Evolutionary conservation across 768 basidiomycete genomes (phyloP).

Genomic region (Boletus subparvulus): DNA sequence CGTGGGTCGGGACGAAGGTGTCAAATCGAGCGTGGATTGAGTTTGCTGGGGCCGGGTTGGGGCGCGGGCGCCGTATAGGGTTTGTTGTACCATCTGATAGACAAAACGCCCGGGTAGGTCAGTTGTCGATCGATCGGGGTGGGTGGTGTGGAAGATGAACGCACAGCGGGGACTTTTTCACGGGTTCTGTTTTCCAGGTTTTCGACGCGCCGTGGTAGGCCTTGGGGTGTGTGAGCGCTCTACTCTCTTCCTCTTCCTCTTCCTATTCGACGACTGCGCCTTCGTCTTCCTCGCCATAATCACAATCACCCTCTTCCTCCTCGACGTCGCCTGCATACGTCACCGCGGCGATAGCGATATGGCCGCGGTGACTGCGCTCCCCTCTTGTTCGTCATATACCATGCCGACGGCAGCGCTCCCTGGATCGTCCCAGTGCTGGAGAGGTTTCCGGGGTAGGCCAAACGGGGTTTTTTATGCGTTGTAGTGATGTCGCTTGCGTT

Average conservation of each 20-base stretch:
- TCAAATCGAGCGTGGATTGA: slow-evolving; percentile 39
- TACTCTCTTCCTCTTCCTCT: slow-evolving; percentile 41
- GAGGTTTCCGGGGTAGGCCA: slow-evolving; percentile 1
- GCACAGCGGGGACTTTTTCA: slow-evolving; percentile 73
- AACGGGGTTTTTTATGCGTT: not conserved
- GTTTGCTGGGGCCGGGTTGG: slow-evolving; percentile 9
- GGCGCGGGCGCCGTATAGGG: slow-evolving; percentile 36
- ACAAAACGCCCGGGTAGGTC: not conserved
- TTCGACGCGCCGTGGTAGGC: slow-evolving; percentile 67
- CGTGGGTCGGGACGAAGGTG: slow-evolving; percentile 68
- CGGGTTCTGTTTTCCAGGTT: slow-evolving; percentile 65
- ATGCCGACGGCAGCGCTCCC: slow-evolving; percentile 24
- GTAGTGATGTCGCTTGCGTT: slow-evolving; percentile 39
- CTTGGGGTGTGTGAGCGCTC: slow-evolving; percentile 36
- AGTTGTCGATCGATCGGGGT: not conserved
- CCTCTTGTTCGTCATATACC: slow-evolving; percentile 33
- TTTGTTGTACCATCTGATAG: slow-evolving; percentile 83
- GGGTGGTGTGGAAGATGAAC: slow-evolving; percentile 33
- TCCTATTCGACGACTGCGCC: no score
- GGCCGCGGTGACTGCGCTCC: not conserved
- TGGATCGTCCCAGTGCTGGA: slow-evolving; percentile 49
- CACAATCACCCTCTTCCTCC: slow-evolving; percentile 23
- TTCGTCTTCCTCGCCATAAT: slow-evolving; percentile 26
- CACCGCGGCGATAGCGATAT: not conserved
- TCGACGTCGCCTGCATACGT: slow-evolving; percentile 2